Base-by-base conservation (phyloP, 257 asterid species). In the Eustoma russellianum region DNA sequence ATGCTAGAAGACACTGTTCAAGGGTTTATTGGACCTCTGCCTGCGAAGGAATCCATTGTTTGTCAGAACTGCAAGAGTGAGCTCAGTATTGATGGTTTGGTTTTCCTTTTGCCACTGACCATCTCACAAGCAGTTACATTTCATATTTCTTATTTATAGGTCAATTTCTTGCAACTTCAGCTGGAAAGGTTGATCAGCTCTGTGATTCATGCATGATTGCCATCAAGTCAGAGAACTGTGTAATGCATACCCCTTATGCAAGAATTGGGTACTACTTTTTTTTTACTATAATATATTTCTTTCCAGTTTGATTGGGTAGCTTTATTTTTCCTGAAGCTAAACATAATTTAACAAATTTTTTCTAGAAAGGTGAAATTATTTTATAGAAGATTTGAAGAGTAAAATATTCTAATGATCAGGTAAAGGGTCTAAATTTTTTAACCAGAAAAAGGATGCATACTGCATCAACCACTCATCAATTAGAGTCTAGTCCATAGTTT, bases 161-260 rank as follows among this genome's bases (percentile, higher is more conserved):
- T 65, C 56, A 82, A 65, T 92, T 85, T 74, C 86, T 81, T 68
- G 94, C 95, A 68, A 83, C 94, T 19, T 78, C 83, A 41, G 74
- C 86, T 55, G 88, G 82, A 49, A 83, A 70, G 77, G 66, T 62
- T 78, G 98, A 76, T 51, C 86, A 54, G 34, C 90, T 85, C 51
- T 92, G 98, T 74, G 95, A 92, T 85, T 68, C 88, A 33, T 92
- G 98, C 79, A 68, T 78, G 75, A 71, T 74, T 56, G 56, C 61
- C 51, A 68, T 72, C 55, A 87, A 80, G 63, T 74, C 88, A 38
- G 92, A 82, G 47, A 62, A 68, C 60, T 82, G 76, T 72, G 63
- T 78, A 52, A 68, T 66, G 63, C 69, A 65, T 19, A 64, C 52
- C 7, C 72, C 66, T 11, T 57, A 57, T 44, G 70, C 48, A 24